Conservation (phyloP, 202 grass and related monocot species). For the Cymbopogon flexuosus region DNA sequence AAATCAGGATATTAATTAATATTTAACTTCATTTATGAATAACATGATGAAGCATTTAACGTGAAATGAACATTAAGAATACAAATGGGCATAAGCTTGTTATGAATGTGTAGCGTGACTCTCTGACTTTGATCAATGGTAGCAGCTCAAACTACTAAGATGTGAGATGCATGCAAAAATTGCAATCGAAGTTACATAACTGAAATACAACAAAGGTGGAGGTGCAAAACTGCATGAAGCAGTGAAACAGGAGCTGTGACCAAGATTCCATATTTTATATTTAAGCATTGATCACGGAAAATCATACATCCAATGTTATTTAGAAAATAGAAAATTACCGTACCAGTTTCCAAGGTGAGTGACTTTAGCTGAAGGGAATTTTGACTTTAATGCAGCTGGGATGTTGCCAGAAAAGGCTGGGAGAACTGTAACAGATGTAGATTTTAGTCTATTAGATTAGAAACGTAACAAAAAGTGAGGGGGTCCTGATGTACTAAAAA, state of each 20-base stretch:
- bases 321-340: constrained; percentile 20
- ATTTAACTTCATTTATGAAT: neutral
- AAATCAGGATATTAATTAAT: neutral
- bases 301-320: neutral
- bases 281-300: neutral
- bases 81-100: neutral
- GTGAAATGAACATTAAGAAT: neutral
- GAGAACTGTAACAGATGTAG: constrained; percentile 51
- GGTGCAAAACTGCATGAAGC: neutral
- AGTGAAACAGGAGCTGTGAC: neutral
- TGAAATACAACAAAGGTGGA: neutral
- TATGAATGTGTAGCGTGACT: neutral
- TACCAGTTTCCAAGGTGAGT: constrained; percentile 69
- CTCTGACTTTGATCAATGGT: neutral
- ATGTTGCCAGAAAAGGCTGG: constrained; percentile 79
- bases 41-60: neutral
- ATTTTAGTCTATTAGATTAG: neutral
- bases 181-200: neutral
- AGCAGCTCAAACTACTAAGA: constrained; percentile 13
- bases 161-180: neutral
- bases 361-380: constrained; percentile 65
- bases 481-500: neutral
- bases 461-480: neutral
- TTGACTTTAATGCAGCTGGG: constrained; percentile 48
- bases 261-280: neutral